Base-by-base conservation (phyloP, 495 filamentous ascomycete species). In the Lindgomyces ingoldianus region DNA sequence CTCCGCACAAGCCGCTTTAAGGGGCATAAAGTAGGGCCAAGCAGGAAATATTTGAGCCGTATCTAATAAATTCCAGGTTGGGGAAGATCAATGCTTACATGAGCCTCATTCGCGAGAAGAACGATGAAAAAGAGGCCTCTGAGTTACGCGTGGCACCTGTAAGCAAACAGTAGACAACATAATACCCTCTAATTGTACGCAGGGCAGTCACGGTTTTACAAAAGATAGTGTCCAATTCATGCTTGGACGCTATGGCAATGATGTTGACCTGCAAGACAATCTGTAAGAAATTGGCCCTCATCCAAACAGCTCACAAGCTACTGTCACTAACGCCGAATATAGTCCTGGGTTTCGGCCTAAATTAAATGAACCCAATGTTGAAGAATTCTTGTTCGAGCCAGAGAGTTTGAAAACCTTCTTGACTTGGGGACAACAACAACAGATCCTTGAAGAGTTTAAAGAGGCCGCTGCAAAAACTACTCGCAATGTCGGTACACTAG, bases 201-300 rank as follows among this genome's bases (percentile, higher is more conserved):
- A 39, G 33, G 33, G 33, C 33, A 6, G 33, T 14, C 33, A 39
- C 14, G 33, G 33, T 6, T 6, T 39, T 39, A 39, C 33, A 6
- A 6, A 14, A 39, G 33, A 39, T 14, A 39, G 33, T 39, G 6
- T 39, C 14, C 6, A 21, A 2, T 54, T 54, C 4, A 3, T 30
- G 2, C 51, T 54, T 30, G 51, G 51, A 2, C 51, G 33, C 16
- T 24, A 10, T 6, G 39, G 54, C 2, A 18, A 42, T 2, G 26
- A 57, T 26, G 54, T 45, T n/a, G 54, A 57, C 54, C 11, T 42
- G 41, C 54, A 57, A 26, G 41, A 57, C 19, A 57, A 57, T n/a
- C 10, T 57, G 30, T 45, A 44, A 12, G 29, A 11, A 22, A n/a
- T 12, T 19, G 3, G 14, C n/a, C 9, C 54, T 45, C 8, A 21